A percentile compares a stretch with the other conserved stretches of the same genome.
phyloP scores from a whole-genome alignment of 805 yeast species.

The Yarrowia phangngaensis region DNA sequence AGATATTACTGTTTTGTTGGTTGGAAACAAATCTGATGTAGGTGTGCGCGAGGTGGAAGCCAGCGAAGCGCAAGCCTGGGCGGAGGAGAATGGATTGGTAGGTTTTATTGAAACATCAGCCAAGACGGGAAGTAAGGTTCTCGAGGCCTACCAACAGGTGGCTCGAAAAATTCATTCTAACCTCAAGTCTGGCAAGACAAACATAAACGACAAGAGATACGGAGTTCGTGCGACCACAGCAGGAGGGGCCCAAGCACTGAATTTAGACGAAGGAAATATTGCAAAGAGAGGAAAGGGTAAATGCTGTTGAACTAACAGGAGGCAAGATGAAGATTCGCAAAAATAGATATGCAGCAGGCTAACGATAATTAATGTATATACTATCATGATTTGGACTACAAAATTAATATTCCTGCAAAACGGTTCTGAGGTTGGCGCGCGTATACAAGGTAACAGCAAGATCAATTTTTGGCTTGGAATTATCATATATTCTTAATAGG shows the following conservation, averaged over 20 bases:
- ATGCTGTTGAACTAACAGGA: too few species aligned
- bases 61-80: slow-evolving; percentile 45
- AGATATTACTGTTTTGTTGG: slow-evolving; percentile 66
- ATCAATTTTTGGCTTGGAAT: too few species aligned
- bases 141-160: slow-evolving; percentile 42
- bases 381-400: too few species aligned
- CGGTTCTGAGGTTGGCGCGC: too few species aligned
- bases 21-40: slow-evolving; percentile 77
- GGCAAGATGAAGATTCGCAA: too few species aligned
- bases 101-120: slow-evolving; percentile 56
- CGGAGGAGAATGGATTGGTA: slow-evolving; percentile 45
- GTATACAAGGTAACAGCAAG: too few species aligned
- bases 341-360: slow-evolving; percentile 51
- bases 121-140: slow-evolving; percentile 57
- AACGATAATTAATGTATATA: too few species aligned
- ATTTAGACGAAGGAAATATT: slow-evolving; percentile 2
- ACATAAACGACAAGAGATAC: slow-evolving; percentile 34
- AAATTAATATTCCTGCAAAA: too few species aligned
- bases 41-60: slow-evolving; percentile 36
- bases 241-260: slow-evolving; percentile 17
- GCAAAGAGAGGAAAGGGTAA: slow-evolving; percentile 1
- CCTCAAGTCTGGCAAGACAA: slow-evolving; percentile 36
- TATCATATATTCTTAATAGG: too few species aligned
- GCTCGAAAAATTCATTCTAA: slow-evolving; percentile 38
- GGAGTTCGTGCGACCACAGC: slow-evolving; percentile 33